These are phyloP conservation scores for Lophiostoma macrostomum DNA, from an alignment of 495 filamentous ascomycete species.

Conservation along the genomic window DNA sequence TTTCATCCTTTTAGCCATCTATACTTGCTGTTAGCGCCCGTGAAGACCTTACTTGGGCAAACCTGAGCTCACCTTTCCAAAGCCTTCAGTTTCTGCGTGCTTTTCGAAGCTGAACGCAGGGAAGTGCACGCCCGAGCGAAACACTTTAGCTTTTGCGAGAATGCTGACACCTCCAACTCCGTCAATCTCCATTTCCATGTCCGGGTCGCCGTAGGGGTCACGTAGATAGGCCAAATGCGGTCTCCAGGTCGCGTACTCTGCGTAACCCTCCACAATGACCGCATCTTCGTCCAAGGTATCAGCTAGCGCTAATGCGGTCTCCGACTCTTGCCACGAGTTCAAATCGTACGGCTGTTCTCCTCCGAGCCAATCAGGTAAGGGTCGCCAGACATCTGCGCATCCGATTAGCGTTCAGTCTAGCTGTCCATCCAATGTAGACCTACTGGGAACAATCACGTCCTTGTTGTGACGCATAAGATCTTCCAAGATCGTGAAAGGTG, in stretches of 20 bases:
- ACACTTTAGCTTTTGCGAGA: slow-evolving; percentile 91
- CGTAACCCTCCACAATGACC: slow-evolving; percentile 98
- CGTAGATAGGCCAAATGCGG: slow-evolving; percentile 96
- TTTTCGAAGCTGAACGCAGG: slow-evolving; percentile 98
- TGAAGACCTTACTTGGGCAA: not conserved
- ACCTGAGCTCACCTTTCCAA: slow-evolving; percentile 75
- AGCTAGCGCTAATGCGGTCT: slow-evolving; percentile 89
- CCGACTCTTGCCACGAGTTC: slow-evolving; percentile 99
- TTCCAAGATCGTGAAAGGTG: slow-evolving; percentile 91
- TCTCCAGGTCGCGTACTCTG: slow-evolving; percentile 98
- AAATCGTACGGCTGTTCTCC: slow-evolving; percentile 98
- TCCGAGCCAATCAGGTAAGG: slow-evolving; percentile 96
- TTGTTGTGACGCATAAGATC: slow-evolving; percentile 99
- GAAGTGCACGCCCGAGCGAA: slow-evolving; percentile 93
- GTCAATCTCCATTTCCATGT: slow-evolving; percentile 99
- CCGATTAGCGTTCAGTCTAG: too few relatives aligned
- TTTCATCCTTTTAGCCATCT: slow-evolving; percentile 97
- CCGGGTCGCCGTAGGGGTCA: slow-evolving; percentile 95
- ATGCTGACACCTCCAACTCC: slow-evolving; percentile 98
- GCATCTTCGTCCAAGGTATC: slow-evolving; percentile 97
- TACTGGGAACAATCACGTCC: slow-evolving; percentile 97
- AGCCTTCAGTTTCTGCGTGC: slow-evolving; percentile 97
- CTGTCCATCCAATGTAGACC: too few relatives aligned
- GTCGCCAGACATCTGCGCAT: slow-evolving; percentile 97
- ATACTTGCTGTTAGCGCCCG: slow-evolving; percentile 8